These are phyloP conservation scores for Saccharomyces hybrid DNA, from an alignment of 1,139 yeast genomes.

Conservation along the genomic window DNA sequence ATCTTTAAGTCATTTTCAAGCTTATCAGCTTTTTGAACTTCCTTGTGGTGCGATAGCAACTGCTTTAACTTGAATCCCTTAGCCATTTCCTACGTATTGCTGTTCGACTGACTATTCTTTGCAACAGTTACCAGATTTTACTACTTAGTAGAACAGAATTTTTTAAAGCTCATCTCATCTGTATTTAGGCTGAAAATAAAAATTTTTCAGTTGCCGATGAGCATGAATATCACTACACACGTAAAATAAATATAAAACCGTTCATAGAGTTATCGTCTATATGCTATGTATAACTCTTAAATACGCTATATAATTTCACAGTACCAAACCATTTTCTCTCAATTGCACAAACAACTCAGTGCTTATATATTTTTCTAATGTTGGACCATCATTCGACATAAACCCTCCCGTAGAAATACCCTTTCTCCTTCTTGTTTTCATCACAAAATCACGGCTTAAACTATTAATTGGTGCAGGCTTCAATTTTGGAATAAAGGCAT, in stretches of 20 bases:
- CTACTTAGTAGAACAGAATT: slow-evolving; percentile 4
- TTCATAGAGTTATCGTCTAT: no score
- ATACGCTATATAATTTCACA: not conserved
- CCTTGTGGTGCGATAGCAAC: slow-evolving; percentile 28
- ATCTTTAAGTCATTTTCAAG: slow-evolving; percentile 18
- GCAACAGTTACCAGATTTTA: not conserved
- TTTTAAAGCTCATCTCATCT: slow-evolving; percentile 20
- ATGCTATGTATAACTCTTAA: not conserved
- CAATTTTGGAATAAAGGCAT: slow-evolving; percentile 56
- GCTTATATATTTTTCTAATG: slow-evolving; percentile 63
- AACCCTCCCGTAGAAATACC: slow-evolving; percentile 59
- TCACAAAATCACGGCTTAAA: slow-evolving; percentile 79
- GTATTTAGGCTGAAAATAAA: slow-evolving; percentile 1
- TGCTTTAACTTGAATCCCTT: slow-evolving; percentile 34
- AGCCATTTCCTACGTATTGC: slow-evolving; percentile 25
- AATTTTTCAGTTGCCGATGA: not conserved
- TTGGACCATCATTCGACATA: slow-evolving; percentile 65
- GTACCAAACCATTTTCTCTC: slow-evolving; percentile 40
- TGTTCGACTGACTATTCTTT: not conserved
- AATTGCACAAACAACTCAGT: slow-evolving; percentile 48
- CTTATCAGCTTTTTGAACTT: slow-evolving; percentile 17
- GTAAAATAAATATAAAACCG: not conserved
- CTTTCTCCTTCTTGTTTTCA: slow-evolving; percentile 82
- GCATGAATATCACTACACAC: not conserved
- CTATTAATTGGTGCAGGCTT: slow-evolving; percentile 66